Base-by-base conservation (phyloP, 441 rosid species). In the Croton setiger region DNA sequence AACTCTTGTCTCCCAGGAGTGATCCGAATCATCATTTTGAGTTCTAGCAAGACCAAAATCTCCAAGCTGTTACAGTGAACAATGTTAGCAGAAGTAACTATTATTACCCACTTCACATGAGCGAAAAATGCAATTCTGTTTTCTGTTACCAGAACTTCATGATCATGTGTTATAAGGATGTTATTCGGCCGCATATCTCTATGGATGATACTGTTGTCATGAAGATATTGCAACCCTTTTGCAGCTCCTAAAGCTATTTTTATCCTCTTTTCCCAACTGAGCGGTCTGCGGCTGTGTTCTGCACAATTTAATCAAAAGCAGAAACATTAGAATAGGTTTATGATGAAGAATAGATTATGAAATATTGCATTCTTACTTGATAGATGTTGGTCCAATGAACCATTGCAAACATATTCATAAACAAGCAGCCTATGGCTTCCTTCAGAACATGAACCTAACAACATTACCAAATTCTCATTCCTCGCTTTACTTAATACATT, bases 391-490 rank as follows among this genome's bases (percentile, higher is more conserved):
- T 85, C 85, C 7, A 85, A 69, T 3, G 88, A 85, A 57, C 85
- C 79, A 31, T 85, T 71, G 71, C 94, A 84, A 71, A 91, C 88
- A 70, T 84, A 91, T 36, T 94, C 96, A 45, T 94, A 94, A 31
- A 94, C 98, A 75, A 94, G 87, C 71, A 94, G 80, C 60, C 94
- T 88, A 61, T 83, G 92, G 70, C 84, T 88, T 76, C 98, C 98
- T 86, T 94, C 96, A 1, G 94, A 90, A 72, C 97, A 88, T 54
- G 91, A 94, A 7, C 97, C 97, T 66, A 91, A 88, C 63, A 92
- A 77, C 78, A 86, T 85, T 59, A 88, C 75, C 66, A 92, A 69
- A 75, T 90, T 94, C 84, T 84, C 87, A 70, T 92, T 92, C 71
- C 98, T 76, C 57, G 88, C 97, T 79, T 91, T 80, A 10, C 91